Conservation (phyloP, 2,329 filamentous ascomycete genomes). For the Alternaria ventricosa region DNA sequence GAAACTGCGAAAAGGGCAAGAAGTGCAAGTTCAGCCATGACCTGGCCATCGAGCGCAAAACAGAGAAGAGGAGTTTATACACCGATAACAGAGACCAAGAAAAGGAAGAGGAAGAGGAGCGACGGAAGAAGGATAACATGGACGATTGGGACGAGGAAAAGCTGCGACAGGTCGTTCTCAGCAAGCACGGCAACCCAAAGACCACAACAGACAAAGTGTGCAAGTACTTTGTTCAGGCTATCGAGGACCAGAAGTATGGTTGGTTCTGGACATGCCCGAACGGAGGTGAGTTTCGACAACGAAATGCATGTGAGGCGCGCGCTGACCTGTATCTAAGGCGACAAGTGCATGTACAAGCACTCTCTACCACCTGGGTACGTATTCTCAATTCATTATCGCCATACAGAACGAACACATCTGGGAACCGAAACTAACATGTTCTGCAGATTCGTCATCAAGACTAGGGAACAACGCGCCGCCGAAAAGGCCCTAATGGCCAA, state of each 20-base stretch:
- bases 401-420: not conserved
- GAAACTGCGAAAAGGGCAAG: constrained; percentile 87
- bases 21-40: constrained; percentile 99
- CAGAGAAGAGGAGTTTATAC: constrained; percentile 90
- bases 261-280: constrained; percentile 99
- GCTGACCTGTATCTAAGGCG: constrained; percentile 51
- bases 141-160: constrained; percentile 99
- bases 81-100: constrained; percentile 79
- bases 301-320: not conserved
- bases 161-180: constrained; percentile 84
- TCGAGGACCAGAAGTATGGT: constrained; percentile 98
- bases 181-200: constrained; percentile 96
- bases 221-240: constrained; percentile 97
- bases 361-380: constrained; percentile 90
- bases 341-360: constrained; percentile 99
- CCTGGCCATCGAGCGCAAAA: constrained; percentile 84
- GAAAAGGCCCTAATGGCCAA: constrained; percentile 98
- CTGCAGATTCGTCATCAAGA: constrained; percentile 89
- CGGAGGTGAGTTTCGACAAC: constrained; percentile 58
- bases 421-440: constrained; percentile 13
- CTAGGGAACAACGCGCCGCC: constrained; percentile 91
- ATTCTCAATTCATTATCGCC: not conserved
- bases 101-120: constrained; percentile 71
- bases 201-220: constrained; percentile 98
- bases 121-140: constrained; percentile 90